These are phyloP conservation scores for Paulownia fortunei DNA, from an alignment of 257 asterid species.

Conservation along the genomic window DNA sequence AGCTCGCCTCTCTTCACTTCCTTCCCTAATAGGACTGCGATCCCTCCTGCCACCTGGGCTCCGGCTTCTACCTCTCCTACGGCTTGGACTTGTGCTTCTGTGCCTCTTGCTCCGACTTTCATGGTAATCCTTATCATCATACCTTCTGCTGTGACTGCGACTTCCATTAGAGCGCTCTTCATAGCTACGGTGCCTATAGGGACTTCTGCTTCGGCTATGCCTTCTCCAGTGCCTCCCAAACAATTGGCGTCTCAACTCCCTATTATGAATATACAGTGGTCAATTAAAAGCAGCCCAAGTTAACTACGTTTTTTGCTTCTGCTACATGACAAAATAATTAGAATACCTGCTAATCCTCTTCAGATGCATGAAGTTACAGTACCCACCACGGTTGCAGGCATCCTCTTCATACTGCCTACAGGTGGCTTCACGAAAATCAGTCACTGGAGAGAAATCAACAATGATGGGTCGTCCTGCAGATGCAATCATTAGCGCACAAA, in stretches of 20 bases:
- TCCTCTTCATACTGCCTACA: constrained; percentile 98
- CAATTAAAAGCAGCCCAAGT: too few relatives aligned
- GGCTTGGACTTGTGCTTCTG: constrained; percentile 67
- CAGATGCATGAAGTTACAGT: constrained; percentile 99
- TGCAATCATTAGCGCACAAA: constrained; percentile 20
- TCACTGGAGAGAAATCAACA: constrained; percentile 95
- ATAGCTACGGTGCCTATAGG: constrained; percentile 85
- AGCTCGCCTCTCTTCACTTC: constrained; percentile 98
- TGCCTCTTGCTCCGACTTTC: constrained; percentile 81
- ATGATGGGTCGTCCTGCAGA: constrained; percentile 90
- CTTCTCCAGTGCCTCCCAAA: constrained; percentile 73
- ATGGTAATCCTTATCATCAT: constrained; percentile 72
- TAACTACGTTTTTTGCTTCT: neutral
- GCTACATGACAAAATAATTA: neutral
- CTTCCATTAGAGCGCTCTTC: constrained; percentile 78
- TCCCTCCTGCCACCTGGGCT: constrained; percentile 79
- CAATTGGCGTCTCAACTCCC: constrained; percentile 82
- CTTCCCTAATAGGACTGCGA: constrained; percentile 85
- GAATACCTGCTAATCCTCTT: constrained; percentile 85
- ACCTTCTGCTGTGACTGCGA: constrained; percentile 74
- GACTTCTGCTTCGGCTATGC: constrained; percentile 66
- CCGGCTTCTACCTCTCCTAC: constrained; percentile 69
- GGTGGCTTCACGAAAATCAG: constrained; percentile 98
- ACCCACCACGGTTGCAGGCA: constrained; percentile 98
- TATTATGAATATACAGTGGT: constrained; percentile 14